Conservation (phyloP, 176 grass and related monocot species). For the Puya raimondii region DNA sequence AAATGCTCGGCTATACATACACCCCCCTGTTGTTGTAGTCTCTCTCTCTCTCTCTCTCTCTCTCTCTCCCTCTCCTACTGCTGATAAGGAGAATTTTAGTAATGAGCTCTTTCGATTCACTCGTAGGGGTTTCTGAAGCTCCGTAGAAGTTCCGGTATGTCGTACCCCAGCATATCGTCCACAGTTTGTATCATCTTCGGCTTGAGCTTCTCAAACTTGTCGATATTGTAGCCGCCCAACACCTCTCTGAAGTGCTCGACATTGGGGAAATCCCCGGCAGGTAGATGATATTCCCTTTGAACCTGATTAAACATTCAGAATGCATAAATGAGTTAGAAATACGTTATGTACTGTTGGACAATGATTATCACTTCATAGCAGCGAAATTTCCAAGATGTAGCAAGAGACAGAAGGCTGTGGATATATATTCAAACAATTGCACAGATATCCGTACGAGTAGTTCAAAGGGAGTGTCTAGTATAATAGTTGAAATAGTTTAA, state of each 20-base stretch:
- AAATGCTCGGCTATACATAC: too few relatives aligned
- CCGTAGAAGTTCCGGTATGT: slow-evolving; percentile 78
- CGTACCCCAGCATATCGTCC: slow-evolving; percentile 94
- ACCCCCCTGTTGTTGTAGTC: too few relatives aligned
- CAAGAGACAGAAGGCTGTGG: too few relatives aligned
- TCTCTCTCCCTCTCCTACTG: not conserved
- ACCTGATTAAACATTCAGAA: slow-evolving; percentile 39
- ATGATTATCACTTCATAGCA: too few relatives aligned
- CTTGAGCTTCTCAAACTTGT: slow-evolving; percentile 96
- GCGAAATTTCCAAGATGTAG: too few relatives aligned
- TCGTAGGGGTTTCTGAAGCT: slow-evolving; percentile 93
- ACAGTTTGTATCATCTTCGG: slow-evolving; percentile 83
- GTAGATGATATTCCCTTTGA: slow-evolving; percentile 75
- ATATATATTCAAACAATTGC: too few relatives aligned
- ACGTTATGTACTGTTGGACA: too few relatives aligned
- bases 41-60: not conserved
- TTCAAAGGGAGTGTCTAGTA: not conserved
- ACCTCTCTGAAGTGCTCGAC: slow-evolving; percentile 88
- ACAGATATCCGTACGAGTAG: too few relatives aligned
- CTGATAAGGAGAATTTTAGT: not conserved
- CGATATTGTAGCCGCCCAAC: slow-evolving; percentile 65
- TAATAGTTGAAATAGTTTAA: not conserved
- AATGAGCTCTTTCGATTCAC: slow-evolving; percentile 13
- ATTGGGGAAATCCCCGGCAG: slow-evolving; percentile 75
- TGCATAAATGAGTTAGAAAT: too few relatives aligned